These are phyloP conservation scores for Trematosphaeria pertusa DNA, from an alignment of 2,329 filamentous ascomycete species.

Conservation along the genomic window DNA sequence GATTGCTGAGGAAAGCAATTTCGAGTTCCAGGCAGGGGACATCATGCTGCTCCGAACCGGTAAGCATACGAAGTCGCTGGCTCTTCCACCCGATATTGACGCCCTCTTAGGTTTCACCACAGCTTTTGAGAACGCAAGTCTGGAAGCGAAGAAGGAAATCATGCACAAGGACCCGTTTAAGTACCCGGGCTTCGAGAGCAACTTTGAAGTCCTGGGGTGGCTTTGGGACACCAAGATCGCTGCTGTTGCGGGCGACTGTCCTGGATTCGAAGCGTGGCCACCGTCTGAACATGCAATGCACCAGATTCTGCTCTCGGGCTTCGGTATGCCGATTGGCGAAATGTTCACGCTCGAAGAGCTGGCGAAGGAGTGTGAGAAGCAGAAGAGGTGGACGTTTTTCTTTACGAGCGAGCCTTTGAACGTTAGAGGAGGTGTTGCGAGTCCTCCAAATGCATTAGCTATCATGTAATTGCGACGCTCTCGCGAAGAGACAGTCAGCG, in stretches of 20 bases:
- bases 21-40: constrained; percentile 29
- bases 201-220: constrained; percentile 22
- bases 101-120: constrained; percentile 16
- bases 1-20: constrained; percentile 22
- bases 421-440: constrained; percentile 45
- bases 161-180: constrained; percentile 26
- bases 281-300: constrained; percentile 39
- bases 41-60: constrained; percentile 32
- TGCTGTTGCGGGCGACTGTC: constrained; percentile 43
- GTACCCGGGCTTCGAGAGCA: constrained; percentile 27
- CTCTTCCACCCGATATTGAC: not conserved
- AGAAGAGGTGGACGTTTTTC: constrained; percentile 51
- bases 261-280: constrained; percentile 43
- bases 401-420: constrained; percentile 54
- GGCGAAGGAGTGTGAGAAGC: constrained; percentile 44
- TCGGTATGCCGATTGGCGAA: constrained; percentile 56
- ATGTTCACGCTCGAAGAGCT: constrained; percentile 54
- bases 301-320: constrained; percentile 44
- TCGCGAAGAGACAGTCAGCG: too few species aligned
- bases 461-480: constrained; percentile 39
- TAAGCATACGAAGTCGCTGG: constrained; percentile 2
- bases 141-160: constrained; percentile 22
- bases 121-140: constrained; percentile 22
- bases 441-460: constrained; percentile 41
- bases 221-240: constrained; percentile 40